Base-by-base conservation (phyloP, 257 asterid genomes). In the Salvia splendens region DNA sequence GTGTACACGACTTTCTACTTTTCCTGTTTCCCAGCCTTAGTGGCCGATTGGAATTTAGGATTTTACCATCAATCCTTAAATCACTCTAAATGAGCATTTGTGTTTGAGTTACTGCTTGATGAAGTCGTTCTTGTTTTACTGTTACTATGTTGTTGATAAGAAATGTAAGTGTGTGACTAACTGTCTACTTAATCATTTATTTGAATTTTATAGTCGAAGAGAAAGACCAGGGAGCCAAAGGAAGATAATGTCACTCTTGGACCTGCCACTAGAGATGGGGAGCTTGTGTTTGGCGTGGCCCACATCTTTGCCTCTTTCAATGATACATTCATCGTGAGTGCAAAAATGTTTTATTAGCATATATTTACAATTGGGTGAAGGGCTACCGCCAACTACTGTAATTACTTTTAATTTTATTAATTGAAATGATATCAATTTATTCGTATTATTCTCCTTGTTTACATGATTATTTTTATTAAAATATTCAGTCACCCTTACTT, bases 241-340 rank as follows among this genome's bases (percentile, higher is more conserved):
- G 96, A 89, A 76, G 98, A 89, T 41, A 85, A 79, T 30, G 89
- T 87, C 24, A 89, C 92, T 5, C 87, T 89, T 35, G 98, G 98
- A 30, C 98, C 98, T 16, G 77, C 90, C 10, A 78, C 80, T 0
- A 83, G 91, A 77, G 98, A 92, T 3, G 98, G 98, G 10, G 98
- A 92, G 36, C 38, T 71, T 11, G 92, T 89, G 30, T 90, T 84
- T 12, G 92, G 97, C 33, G 89, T 83, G 2, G 95, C 92, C 1
- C 95, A 86, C 83, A 83, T 88, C 54, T 90, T 90, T 65, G 95
- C 95, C 2, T 90, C 95, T 0, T 91, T 88, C 77, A 88, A 88
- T 8, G 97, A 90, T 41, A 90, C 96, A 5, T 90, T 88, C 73
- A 90, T 88, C 54, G 97, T 90, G 70, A 60, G 89, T 75, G 50